phyloP scores from a whole-genome alignment of 108 stramenopile species.

The Parietichytrium sp. region DNA sequence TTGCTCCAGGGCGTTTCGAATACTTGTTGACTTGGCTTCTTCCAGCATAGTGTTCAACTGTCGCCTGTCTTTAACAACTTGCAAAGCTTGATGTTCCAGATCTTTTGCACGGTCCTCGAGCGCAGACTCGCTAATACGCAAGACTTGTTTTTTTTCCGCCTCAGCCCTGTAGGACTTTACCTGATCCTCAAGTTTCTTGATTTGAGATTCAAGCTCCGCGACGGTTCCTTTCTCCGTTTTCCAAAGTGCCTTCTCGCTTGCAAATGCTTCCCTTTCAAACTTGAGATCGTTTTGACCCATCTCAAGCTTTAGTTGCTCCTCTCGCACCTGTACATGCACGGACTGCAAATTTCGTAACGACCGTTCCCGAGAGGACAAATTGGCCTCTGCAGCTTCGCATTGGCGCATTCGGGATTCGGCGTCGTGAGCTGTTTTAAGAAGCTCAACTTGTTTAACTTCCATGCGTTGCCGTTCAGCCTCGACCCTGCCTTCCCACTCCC shows the following conservation, averaged over 20 bases:
- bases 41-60: background rate
- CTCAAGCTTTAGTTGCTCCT: conserved; percentile 21
- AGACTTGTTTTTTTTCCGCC: too few species aligned
- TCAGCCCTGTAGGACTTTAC: background rate
- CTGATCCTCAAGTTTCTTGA: background rate
- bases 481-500: background rate
- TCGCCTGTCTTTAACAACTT: background rate
- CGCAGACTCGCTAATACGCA: too few species aligned
- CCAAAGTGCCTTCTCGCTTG: background rate
- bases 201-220: background rate
- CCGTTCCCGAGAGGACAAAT: background rate
- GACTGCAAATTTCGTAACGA: background rate
- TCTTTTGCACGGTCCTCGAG: background rate
- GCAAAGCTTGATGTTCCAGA: background rate
- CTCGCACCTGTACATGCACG: background rate
- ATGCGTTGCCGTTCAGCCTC: background rate
- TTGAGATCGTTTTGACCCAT: background rate
- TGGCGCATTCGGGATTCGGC: background rate
- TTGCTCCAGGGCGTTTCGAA: background rate
- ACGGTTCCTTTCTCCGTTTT: background rate
- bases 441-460: background rate
- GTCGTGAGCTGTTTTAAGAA: background rate
- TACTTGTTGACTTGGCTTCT: background rate
- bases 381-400: background rate
- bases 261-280: background rate